Evolutionary conservation across 768 basidiomycete genomes (phyloP), one percentile per base, ranked within the genome.

Genomic region (Mycena floridula): DNA sequence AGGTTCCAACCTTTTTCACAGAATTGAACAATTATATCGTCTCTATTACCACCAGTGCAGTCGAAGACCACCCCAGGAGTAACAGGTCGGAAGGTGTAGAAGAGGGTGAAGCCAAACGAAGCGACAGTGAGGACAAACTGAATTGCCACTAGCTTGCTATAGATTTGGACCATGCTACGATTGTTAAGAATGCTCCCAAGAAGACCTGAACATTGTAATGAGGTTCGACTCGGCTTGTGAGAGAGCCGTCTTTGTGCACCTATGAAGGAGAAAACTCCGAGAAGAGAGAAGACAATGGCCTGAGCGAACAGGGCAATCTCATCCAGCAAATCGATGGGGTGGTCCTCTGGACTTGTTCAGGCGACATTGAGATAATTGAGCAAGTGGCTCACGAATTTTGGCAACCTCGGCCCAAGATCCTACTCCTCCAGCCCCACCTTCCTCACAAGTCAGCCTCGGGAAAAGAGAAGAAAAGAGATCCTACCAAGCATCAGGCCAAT

Each of bases 401-500:
- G 15, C 37, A 23, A 58, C 52, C 43, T 58, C 53, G 37, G 53
- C 18, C 56, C 56, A 58, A 23, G 52, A 48, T 28, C 50, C 53
- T 15, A 46, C 49, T n/a, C 52, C 49, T 4, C 50, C 56, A 11
- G 46, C 24, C 12, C 44, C 52, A 23, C 49, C n/a, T n/a, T n/a
- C n/a, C n/a, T n/a, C n/a, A n/a, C n/a, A n/a, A n/a, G n/a, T n/a
- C n/a, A n/a, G n/a, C n/a, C n/a, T n/a, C n/a, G n/a, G n/a, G n/a
- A n/a, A n/a, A n/a, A n/a, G n/a, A n/a, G n/a, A n/a, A n/a, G n/a
- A n/a, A n/a, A n/a, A n/a, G n/a, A n/a, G n/a, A n/a, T n/a, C n/a
- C n/a, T n/a, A n/a, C n/a, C 43, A 11, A 56, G 32, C 35, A 54
- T 39, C 26, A 55, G 42, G 20, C 49, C 49, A 9, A 51, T 16